Evolutionary conservation across 805 yeast species (phyloP), one percentile per base, ranked within the genome.

Genomic region (Ogataea kodamae): DNA sequence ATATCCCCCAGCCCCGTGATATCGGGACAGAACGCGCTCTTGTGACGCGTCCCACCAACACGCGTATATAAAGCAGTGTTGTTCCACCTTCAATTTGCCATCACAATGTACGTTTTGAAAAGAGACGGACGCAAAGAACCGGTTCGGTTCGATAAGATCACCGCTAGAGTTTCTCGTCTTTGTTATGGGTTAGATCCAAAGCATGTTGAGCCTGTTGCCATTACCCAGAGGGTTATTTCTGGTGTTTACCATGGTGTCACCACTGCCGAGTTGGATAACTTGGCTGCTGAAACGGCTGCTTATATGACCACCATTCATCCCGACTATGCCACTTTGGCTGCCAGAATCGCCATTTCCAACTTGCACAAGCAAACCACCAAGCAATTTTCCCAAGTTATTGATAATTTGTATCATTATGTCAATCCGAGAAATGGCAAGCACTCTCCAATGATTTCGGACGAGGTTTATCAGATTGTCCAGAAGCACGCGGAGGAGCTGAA

Each of bases 231-330:
- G 57, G 94, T 90, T 50, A 89, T 88, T 44, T 76, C 92, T 9
- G 98, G 98, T 59, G 96, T 92, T 37, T 92, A 90, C 62, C 94
- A 87, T 55, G 97, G 97, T 54, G 98, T 92, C 33, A 88, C 90
- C 54, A 92, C 97, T 35, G 74, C 82, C 42, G 97, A 92, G 61
- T 67, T 83, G 40, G 88, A 79, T 49, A 78, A 79, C 52, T 61
- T 81, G 33, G 64, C 97, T 30, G 97, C 97, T 26, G 98, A 92
- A 64, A 88, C 96, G 22, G 95, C 96, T 38, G 97, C 97, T 25
- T 84, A 82, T 57, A 86, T 92, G 96, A 88, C 97, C 39, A 90
- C 97, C 9, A 76, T 85, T 43, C 97, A 90, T 61, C 97, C 97
- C n/a, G 97, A 92, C 65, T 89, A 90, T 53, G 96, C 97, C 17